Evolutionary conservation across 768 basidiomycete genomes (phyloP).

Genomic region (Fomitopsis serialis): DNA sequence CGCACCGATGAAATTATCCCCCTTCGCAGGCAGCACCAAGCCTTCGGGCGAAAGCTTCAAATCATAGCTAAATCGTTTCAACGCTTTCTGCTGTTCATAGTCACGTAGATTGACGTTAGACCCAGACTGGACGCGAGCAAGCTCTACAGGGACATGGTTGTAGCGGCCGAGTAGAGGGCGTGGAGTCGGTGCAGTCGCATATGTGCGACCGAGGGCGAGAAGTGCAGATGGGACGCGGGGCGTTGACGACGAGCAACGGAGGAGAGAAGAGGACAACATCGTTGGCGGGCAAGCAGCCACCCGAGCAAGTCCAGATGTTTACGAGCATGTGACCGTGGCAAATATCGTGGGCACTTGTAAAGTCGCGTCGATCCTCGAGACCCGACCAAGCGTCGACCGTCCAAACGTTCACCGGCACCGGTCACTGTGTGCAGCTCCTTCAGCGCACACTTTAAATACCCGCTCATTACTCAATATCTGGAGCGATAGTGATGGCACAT

Average conservation of each 20-base stretch:
- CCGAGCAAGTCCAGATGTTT: no score
- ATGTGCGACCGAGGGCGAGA: neutral
- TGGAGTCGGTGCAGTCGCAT: neutral
- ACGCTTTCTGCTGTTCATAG: slow-evolving; percentile 2
- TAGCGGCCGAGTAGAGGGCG: slow-evolving; percentile 1
- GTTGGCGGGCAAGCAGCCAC: neutral
- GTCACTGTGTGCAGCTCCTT: no score
- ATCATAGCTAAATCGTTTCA: slow-evolving; percentile 2
- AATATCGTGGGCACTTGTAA: no score
- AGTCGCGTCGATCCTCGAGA: no score
- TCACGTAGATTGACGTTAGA: slow-evolving; percentile 1
- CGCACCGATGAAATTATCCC: slow-evolving; percentile 1
- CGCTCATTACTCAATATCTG: no score
- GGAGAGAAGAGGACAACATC: neutral
- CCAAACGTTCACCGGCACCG: no score
- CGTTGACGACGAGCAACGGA: no score
- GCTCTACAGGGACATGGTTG: slow-evolving; percentile 2
- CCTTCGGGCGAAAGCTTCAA: neutral
- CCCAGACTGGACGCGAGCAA: slow-evolving; percentile 1
- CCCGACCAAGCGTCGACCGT: no score
- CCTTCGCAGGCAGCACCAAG: neutral
- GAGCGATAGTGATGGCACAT: no score
- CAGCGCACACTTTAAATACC: no score
- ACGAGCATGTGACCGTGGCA: no score
- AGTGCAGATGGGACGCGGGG: no score